Conservation (phyloP, 2,329 filamentous ascomycete species). For the Pseudopithomyces chartarum region DNA sequence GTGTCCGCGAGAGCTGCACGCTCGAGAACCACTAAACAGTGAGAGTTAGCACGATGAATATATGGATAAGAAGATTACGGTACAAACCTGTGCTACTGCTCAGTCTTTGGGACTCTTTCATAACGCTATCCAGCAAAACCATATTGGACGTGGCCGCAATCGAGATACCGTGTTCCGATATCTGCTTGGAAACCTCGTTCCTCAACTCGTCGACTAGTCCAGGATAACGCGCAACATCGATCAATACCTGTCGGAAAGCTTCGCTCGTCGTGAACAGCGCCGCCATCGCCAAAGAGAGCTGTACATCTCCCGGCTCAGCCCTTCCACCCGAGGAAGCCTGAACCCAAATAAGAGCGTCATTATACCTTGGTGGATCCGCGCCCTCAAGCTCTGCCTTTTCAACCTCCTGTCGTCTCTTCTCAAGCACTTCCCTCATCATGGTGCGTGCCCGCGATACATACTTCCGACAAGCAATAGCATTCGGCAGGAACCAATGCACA, state of each 20-base stretch:
- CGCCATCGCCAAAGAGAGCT: slow-evolving; percentile 14
- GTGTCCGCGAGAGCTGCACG: slow-evolving; percentile 9
- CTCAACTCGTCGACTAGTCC: slow-evolving; percentile 27
- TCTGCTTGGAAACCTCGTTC: background rate
- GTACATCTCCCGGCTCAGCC: slow-evolving; percentile 8
- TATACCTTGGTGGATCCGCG: slow-evolving; percentile 17
- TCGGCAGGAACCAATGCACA: slow-evolving; percentile 5
- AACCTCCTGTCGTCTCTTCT: background rate
- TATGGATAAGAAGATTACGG: slow-evolving; percentile 5
- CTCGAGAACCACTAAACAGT: too few species aligned
- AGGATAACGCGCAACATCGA: slow-evolving; percentile 25
- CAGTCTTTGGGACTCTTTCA: slow-evolving; percentile 38
- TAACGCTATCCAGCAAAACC: slow-evolving; percentile 36
- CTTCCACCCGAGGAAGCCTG: slow-evolving; percentile 25
- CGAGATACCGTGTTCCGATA: slow-evolving; percentile 36
- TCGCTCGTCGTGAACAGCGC: slow-evolving; percentile 28
- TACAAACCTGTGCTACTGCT: slow-evolving; percentile 29
- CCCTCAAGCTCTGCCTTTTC: slow-evolving; percentile 8
- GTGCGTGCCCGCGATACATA: too few species aligned
- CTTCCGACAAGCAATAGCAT: background rate
- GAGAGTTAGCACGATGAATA: too few species aligned
- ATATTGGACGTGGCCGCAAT: slow-evolving; percentile 21
- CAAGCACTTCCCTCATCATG: too few species aligned
- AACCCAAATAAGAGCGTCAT: slow-evolving; percentile 30
- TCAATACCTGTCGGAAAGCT: slow-evolving; percentile 22